phyloP scores from a whole-genome alignment of 345 rosid genomes.

The Citrus medica region DNA sequence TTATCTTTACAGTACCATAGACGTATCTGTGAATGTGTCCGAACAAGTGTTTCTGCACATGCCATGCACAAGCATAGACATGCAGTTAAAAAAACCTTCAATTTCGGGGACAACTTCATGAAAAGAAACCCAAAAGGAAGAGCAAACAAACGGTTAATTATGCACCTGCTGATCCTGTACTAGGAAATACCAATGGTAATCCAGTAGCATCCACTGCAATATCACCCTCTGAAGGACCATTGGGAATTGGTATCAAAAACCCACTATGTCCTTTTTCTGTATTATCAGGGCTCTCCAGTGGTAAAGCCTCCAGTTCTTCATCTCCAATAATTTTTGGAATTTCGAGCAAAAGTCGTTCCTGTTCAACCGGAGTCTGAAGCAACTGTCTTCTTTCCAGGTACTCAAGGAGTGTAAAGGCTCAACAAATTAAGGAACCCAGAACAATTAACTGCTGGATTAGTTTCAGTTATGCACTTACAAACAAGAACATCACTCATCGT shows the following conservation, averaged over 20 bases:
- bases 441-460: slow-evolving; percentile 5
- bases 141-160: slow-evolving; percentile 5
- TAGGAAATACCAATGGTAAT: slow-evolving; percentile 20
- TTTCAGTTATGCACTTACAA: background rate
- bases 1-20: background rate
- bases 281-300: slow-evolving; percentile 26
- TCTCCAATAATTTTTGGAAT: slow-evolving; percentile 53
- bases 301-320: slow-evolving; percentile 38
- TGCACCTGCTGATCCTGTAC: slow-evolving; percentile 32
- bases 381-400: slow-evolving; percentile 70
- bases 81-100: background rate
- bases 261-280: slow-evolving; percentile 15
- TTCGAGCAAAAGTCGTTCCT: slow-evolving; percentile 51
- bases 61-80: background rate
- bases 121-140: background rate
- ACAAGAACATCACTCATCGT: background rate
- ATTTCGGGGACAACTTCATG: background rate
- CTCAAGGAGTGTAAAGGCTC: slow-evolving; percentile 53
- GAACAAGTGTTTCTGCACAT: background rate
- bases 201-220: slow-evolving; percentile 20
- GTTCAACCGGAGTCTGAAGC: slow-evolving; percentile 67
- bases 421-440: slow-evolving; percentile 50
- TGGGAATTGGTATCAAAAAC: slow-evolving; percentile 24
- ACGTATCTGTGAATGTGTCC: background rate
- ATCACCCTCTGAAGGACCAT: slow-evolving; percentile 27